Base-by-base conservation (phyloP, 495 filamentous ascomycete genomes). In the Xylaria curta region DNA sequence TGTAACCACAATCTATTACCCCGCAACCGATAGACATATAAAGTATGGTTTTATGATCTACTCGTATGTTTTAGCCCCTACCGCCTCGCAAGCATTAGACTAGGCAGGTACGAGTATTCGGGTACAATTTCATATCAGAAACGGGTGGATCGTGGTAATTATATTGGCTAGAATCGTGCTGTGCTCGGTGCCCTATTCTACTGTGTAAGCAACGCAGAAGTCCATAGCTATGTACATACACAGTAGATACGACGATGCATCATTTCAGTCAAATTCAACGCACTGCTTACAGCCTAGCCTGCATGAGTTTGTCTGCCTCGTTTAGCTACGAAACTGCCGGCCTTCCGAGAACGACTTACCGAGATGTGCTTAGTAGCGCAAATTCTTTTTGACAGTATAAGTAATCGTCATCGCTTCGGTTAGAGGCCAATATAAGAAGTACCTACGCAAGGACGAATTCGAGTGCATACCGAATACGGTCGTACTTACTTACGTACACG, bases 401-500 rank as follows among this genome's bases (percentile, higher is more conserved):
- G 36, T 6, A 61, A 40, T 61, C 58, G 58, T 40, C 44, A 63
- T 46, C 60, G 21, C 60, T 63, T 63, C 60, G 60, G 60, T 63
- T 63, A 63, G 38, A 63, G 15, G 26, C 26, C 53, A 31, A 24
- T 56, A 56, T 56, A 56, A 24, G 21, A 28, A 6, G 21, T 54
- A 54, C 59, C 13, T 2, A 63, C 28, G 28, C 28, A 38, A 38
- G 60, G n/a, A 9, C 38, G 38, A 28, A 44, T 17, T 63, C 38
- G 38, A 26, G 31, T 44, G 36, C 31, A 26, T 33, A 28, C 21
- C 26, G 21, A 44, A 26, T 33, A 63, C 36, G 33, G 47, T 49
- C 47, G 24, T 17, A 33, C 24, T 38, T 42, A 24, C 21, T 24
- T 24, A 40, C n/a, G 10, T 46, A 8, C 24, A 9, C 21, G 24